Base-by-base conservation (phyloP, 768 basidiomycete genomes). In the Podaxis sp. region DNA sequence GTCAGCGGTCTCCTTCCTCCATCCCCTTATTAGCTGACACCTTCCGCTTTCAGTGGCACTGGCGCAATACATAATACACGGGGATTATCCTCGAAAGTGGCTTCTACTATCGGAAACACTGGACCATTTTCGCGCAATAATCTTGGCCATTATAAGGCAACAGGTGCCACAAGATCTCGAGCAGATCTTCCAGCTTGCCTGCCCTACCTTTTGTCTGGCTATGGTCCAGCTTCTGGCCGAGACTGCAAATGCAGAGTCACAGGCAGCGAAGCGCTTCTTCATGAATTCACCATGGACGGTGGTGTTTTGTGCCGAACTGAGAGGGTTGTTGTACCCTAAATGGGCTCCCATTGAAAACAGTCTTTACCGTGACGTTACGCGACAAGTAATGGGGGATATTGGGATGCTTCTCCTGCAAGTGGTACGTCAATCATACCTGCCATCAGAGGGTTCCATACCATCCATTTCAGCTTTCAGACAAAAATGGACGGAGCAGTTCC, bases 251-350 rank as follows among this genome's bases (percentile, higher is more conserved):
- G 48, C 6, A 1, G 26, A 44, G 3, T 36, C 54, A 11, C 65
- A n/a, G 54, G 67, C 67, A 50, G 49, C 46, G 38, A 12, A 38
- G 37, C 15, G 11, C 17, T 59, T 24, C 17, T 54, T 58, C 30
- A 44, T 50, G n/a, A 44, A 56, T 44, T 84, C 84, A 15, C 83
- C 84, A 2, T 87, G 87, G 83, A 82, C 84, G 1, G 68, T 73
- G 17, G 79, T 73, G 30, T 71, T 90, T 37, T 70, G 70, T 56
- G 70, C 71, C 6, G 73, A 77, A 49, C 66, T 90, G 64, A 72
- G 67, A 59, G 66, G 65, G 2, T 53, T 83, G 26, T 50, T 70
- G 11, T 17, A 12, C 20, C 38, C 12, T 6, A 15, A 17, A 37
- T 24, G 20, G 12, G 5, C 26, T 8, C 20, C 28, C 22, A 4